A percentile compares a stretch with the other conserved stretches of the same genome.
phyloP scores from a whole-genome alignment of 345 rosid species.

The Heritiera fomes region DNA sequence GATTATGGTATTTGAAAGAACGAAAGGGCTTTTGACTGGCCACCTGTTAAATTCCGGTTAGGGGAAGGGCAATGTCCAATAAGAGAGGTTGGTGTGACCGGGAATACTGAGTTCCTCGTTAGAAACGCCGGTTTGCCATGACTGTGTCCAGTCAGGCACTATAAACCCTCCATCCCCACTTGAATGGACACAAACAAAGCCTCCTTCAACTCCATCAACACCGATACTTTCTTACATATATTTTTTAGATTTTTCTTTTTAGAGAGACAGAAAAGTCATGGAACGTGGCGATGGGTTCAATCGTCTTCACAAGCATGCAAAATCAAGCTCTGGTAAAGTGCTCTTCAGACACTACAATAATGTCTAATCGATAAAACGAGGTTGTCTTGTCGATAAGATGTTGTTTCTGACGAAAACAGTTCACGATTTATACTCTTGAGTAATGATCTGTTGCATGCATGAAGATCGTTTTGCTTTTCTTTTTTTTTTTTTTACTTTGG shows the following conservation, averaged over 20 bases:
- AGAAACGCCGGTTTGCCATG: slow-evolving; percentile 12
- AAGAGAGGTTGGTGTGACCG: slow-evolving; percentile 15
- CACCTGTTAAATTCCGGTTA: slow-evolving; percentile 11
- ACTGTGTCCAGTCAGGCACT: background rate
- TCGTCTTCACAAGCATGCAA: slow-evolving; percentile 21
- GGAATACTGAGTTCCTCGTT: slow-evolving; percentile 22
- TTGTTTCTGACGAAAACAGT: too few relatives aligned
- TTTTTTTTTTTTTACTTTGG: background rate
- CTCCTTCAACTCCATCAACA: background rate
- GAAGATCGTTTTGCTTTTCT: background rate
- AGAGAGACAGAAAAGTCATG: slow-evolving; percentile 8
- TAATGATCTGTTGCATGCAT: slow-evolving; percentile 11
- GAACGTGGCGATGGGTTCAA: slow-evolving; percentile 21
- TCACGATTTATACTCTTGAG: background rate
- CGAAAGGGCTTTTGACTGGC: background rate
- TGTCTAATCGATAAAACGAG: too few relatives aligned
- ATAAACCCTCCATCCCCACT: background rate
- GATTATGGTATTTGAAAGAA: background rate
- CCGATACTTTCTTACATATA: background rate
- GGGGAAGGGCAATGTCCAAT: background rate
- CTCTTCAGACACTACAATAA: background rate
- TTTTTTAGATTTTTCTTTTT: background rate
- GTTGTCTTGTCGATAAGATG: background rate
- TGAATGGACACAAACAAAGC: background rate
- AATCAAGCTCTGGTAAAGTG: slow-evolving; percentile 18